phyloP scores from a whole-genome alignment of 805 yeast genomes.

The Candida montana region DNA sequence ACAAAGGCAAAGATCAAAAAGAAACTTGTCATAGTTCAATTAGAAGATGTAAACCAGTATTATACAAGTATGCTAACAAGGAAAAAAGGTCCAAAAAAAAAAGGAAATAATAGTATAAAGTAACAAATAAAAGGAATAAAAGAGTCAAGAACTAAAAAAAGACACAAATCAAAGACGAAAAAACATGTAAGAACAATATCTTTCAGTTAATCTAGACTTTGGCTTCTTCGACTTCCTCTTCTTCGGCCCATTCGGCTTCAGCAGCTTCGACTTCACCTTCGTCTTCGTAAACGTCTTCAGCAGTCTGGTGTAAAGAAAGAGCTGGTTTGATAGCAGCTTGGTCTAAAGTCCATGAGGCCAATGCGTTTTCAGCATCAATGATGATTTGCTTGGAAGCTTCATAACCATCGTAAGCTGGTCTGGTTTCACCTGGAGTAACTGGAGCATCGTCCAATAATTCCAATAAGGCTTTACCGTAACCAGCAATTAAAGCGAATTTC shows the following conservation, averaged over 20 bases:
- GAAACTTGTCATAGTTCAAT: neutral
- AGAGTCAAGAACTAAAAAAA: neutral
- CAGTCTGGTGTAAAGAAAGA: conserved; percentile 50
- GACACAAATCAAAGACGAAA: neutral
- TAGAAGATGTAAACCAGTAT: neutral
- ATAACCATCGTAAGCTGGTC: conserved; percentile 97
- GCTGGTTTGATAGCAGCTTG: conserved; percentile 93
- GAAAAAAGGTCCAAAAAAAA: neutral
- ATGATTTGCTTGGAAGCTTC: conserved; percentile 98
- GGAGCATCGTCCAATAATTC: conserved; percentile 96
- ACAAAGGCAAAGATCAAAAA: neutral
- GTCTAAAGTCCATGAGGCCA: conserved; percentile 95
- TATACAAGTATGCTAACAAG: neutral
- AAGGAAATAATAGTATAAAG: neutral
- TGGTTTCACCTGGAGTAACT: conserved; percentile 98
- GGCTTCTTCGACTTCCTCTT: conserved; percentile 30
- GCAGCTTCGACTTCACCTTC: conserved; percentile 47
- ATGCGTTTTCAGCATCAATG: conserved; percentile 92
- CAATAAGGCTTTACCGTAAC: conserved; percentile 95
- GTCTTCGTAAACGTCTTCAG: conserved; percentile 45
- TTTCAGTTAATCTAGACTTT: conserved; percentile 15
- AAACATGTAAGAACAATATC: no score
- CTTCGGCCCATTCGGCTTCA: conserved; percentile 46
- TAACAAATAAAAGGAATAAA: neutral
- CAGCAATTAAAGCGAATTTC: conserved; percentile 95